Evolutionary conservation across 2,329 filamentous ascomycete species (phyloP).

Genomic region (Diaporthe sp.): DNA sequence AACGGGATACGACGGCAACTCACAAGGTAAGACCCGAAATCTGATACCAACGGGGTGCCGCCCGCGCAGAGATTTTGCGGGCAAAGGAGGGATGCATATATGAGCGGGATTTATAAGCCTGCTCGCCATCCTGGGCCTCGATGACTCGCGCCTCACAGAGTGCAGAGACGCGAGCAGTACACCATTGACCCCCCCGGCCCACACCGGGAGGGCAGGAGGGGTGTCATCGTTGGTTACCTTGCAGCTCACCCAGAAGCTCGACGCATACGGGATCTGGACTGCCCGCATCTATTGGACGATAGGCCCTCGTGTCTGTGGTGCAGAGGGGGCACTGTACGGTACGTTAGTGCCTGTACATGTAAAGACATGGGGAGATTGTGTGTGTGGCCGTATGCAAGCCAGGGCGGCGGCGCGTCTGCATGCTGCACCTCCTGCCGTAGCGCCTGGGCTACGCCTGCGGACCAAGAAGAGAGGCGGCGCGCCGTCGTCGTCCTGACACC

Average conservation of each 20-base stretch:
- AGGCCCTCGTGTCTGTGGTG: slow-evolving; percentile 28
- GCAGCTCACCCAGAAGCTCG: slow-evolving; percentile 30
- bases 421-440: slow-evolving; percentile 41
- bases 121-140: background rate
- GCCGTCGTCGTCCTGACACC: slow-evolving; percentile 4
- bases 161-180: slow-evolving; percentile 3
- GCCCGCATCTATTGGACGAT: slow-evolving; percentile 21
- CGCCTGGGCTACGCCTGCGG: slow-evolving; percentile 29
- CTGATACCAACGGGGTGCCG: background rate
- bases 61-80: background rate
- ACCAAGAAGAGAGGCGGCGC: slow-evolving; percentile 11
- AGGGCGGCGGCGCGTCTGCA: slow-evolving; percentile 37
- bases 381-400: slow-evolving; percentile 15
- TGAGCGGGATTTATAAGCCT: background rate
- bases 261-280: slow-evolving; percentile 15
- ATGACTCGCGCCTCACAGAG: background rate
- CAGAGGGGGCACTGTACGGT: background rate
- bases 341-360: background rate
- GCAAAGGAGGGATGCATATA: background rate
- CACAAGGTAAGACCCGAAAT: background rate
- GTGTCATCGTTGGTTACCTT: slow-evolving; percentile 9
- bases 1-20: slow-evolving; percentile 23
- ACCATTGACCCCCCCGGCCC: background rate
- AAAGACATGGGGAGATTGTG: background rate
- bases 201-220: background rate